A percentile compares a stretch with the other conserved stretches of the same genome.
Conservation (phyloP, 2,329 filamentous ascomycete genomes). For the Lizonia empirigonia region DNA sequence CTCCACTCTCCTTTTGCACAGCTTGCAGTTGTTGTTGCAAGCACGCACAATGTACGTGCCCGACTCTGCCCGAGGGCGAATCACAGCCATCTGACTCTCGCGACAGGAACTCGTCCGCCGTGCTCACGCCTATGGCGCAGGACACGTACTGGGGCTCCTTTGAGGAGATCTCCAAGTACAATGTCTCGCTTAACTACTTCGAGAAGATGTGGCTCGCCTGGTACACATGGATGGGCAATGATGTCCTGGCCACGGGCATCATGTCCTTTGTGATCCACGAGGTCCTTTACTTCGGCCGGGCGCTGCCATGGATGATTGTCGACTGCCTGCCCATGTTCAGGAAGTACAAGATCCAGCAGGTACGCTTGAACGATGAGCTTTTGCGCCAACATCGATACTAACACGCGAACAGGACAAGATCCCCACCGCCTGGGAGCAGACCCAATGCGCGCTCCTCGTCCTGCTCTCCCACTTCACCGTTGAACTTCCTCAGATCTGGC, state of each 20-base stretch:
- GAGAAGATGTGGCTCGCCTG: conserved; percentile 93
- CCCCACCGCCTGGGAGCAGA: conserved; percentile 91
- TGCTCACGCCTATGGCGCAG: conserved; percentile 49
- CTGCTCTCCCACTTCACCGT: conserved; percentile 96
- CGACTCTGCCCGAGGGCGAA: conserved; percentile 14
- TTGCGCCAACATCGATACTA: neutral
- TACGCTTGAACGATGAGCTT: conserved; percentile 52
- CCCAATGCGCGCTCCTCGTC: conserved; percentile 90
- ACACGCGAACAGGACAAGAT: conserved; percentile 68
- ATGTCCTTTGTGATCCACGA: conserved; percentile 98
- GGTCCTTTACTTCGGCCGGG: conserved; percentile 89
- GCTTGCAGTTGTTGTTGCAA: conserved; percentile 18
- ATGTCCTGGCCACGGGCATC: conserved; percentile 93
- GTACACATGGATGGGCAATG: conserved; percentile 99
- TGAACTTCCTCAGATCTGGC: conserved; percentile 97
- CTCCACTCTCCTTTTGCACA: conserved; percentile 2
- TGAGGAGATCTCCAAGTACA: conserved; percentile 69
- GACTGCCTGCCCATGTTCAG: conserved; percentile 86
- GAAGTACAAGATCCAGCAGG: conserved; percentile 92
- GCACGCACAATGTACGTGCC: conserved; percentile 34
- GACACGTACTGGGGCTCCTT: conserved; percentile 70
- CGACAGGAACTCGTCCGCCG: conserved; percentile 44
- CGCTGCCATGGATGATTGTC: conserved; percentile 89
- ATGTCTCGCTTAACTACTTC: conserved; percentile 82
- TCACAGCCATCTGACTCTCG: conserved; percentile 25